Base-by-base conservation (phyloP, 352 stramenopile genomes). In the Globisporangium paroecandrum region DNA sequence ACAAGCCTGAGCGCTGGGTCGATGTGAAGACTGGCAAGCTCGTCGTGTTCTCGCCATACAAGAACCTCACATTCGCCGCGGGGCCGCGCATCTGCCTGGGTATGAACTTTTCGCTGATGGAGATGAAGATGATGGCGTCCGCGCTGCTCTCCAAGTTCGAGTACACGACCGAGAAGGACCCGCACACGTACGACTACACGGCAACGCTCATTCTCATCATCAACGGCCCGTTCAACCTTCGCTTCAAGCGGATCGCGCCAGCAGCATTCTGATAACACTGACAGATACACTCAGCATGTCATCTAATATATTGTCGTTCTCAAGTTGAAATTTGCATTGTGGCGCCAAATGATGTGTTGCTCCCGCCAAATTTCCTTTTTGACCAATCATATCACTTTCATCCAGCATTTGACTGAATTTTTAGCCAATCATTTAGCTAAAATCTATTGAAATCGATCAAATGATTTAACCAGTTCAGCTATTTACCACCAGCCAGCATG, bases 1-100 rank as follows among this genome's bases (percentile, higher is more conserved):
- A 85, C 49, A 77, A 77, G 1, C 78, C 78, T 0, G 77, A 88
- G 32, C 77, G 81, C 15, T 87, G 74, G 74, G 51, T 88, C n/a
- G 77, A 71, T n/a, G 3, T 27, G 8, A 12, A 43, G 0, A 79
- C 62, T 0, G 60, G 64, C 10, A 72, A 71, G 27, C 68, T 73
- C 15, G 57, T 59, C 0, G 27, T 15, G 8, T 25, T 83, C 20
- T 78, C 74, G 18, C 62, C 73, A 6, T 81, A 70, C 71, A 72
- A 81, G 72, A 85, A 84, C 51, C 60, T 76, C 5, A 58, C 68
- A 7, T 89, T 89, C 63, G 60, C 64, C n/a, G 77, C 69, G 12
- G 81, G 81, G 1, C 74, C 67, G 4, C 76, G 81, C n/a, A 66
- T 73, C 29, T 89, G 81, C 27, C 60, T 87, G 13, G 81, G 77